Evolutionary conservation across 352 stramenopile species (phyloP).

Genomic region (Pythium rhizo-oryzae): DNA sequence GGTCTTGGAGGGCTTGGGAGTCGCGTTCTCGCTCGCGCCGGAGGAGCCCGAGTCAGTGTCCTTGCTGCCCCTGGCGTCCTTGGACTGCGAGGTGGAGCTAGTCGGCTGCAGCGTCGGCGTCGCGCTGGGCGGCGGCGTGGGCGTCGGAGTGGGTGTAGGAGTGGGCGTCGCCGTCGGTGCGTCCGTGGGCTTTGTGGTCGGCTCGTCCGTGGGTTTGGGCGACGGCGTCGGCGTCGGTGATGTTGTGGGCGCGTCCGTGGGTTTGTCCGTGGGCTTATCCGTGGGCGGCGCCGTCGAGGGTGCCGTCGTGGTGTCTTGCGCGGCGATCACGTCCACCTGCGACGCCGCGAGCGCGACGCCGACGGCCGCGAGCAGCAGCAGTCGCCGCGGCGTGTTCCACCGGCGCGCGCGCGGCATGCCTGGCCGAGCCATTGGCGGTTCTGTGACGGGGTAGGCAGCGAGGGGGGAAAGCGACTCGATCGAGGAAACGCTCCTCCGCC

Average conservation of each 20-base stretch:
- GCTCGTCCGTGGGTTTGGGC: neutral
- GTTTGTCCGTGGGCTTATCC: constrained; percentile 11
- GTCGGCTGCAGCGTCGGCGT: constrained; percentile 8
- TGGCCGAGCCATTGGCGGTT: no score
- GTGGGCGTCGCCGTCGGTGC: constrained; percentile 6
- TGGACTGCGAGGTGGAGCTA: constrained; percentile 3
- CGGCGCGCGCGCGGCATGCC: no score
- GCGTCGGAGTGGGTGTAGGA: constrained; percentile 12
- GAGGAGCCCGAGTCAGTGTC: constrained; percentile 11
- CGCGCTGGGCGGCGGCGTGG: constrained; percentile 4
- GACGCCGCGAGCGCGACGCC: constrained; percentile 4
- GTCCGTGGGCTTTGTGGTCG: neutral
- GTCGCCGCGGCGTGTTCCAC: constrained; percentile 1
- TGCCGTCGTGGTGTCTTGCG: constrained; percentile 13
- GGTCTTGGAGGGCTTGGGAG: constrained; percentile 12
- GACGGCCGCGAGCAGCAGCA: constrained; percentile 13
- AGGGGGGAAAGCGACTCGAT: no score
- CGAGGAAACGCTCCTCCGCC: neutral
- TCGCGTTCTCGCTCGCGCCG: neutral
- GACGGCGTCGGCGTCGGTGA: constrained; percentile 11
- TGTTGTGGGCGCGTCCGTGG: constrained; percentile 1
- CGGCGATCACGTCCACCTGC: constrained; percentile 5
- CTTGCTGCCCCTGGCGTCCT: constrained; percentile 1
- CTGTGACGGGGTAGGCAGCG: no score
- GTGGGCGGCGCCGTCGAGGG: constrained; percentile 4